Percentiles rank a stretch among this genome's conserved stretches.
phyloP scores from a whole-genome alignment of 2,329 filamentous ascomycete species.

The Boeremia exigua region DNA sequence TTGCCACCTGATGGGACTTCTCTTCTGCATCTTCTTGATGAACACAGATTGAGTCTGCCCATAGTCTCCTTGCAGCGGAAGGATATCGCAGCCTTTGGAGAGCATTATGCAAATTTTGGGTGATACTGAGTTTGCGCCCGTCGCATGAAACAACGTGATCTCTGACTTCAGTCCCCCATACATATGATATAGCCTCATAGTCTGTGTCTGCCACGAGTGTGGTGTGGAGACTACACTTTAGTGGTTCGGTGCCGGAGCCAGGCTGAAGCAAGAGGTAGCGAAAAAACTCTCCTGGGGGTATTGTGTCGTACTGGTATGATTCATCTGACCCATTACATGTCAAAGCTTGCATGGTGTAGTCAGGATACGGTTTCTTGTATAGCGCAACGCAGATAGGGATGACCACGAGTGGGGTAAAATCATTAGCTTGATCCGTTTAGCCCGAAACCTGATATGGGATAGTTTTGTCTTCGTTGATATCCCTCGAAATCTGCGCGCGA shows the following conservation, averaged over 20 bases:
- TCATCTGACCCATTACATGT: neutral
- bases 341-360: neutral
- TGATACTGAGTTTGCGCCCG: neutral
- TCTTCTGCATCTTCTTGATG: neutral
- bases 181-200: neutral
- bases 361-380: no score
- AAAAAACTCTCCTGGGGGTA: neutral
- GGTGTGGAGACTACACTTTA: neutral
- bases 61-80: neutral
- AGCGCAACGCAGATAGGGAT: no score
- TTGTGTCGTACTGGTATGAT: neutral
- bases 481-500: neutral
- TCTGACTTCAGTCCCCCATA: neutral
- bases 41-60: conserved; percentile 1
- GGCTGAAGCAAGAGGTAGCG: neutral
- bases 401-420: neutral
- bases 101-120: neutral
- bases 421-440: neutral
- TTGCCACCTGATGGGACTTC: neutral
- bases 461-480: neutral
- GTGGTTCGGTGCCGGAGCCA: neutral
- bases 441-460: neutral
- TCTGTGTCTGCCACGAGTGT: neutral
- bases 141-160: neutral
- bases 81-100: neutral